Evolutionary conservation across 371 early-diverging fungal genomes (phyloP), one percentile per base, ranked within the genome.

Genomic region (Mortierella sp.): DNA sequence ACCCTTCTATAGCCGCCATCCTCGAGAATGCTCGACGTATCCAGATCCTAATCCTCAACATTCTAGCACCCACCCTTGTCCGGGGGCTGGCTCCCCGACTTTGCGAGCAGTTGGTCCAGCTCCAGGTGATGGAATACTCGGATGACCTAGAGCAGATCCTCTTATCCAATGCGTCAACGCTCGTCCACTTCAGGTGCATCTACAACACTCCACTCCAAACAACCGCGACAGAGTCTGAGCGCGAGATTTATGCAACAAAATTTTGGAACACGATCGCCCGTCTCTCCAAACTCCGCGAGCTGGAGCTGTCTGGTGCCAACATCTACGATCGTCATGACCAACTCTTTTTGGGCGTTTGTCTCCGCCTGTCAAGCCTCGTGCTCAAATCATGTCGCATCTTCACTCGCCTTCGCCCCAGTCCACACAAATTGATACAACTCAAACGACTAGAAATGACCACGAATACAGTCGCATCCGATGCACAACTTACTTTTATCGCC

Each of bases 11-110:
- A 12, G 48, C 53, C 7, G 25, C 62, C 4, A 37, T 69, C 7
- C 4, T 62, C 51, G 48, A 50, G 28, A 62, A 69, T 45, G 26
- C 62, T n/a, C 51, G 47, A 19, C 63, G 62, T 7, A 23, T 69
- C 12, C 57, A 44, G 0, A 48, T 57, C 23, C 57, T 69, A 2
- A 48, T 37, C 28, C n/a, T 69, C 43, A 30, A 43, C n/a, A 16
- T 21, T 9, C 1, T 26, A 6, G 19, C 53, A 15, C 45, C 61
- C 9, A 16, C 21, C 2, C 28, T 46, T 43, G 11, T 45, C 14
- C 56, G 58, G 4, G n/a, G 19, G 26, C 7, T 62, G 28, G 28
- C 23, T 3, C 50, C 58, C 0, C 0, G n/a, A 4, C 58, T 69
- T 4, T 47, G 56, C 2, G 56, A 68, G 50, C 69, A 57, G 7